Evolutionary conservation across 108 stramenopile species (phyloP), one percentile per base, ranked within the genome.

Genomic region (Nannochloropsis granulata): DNA sequence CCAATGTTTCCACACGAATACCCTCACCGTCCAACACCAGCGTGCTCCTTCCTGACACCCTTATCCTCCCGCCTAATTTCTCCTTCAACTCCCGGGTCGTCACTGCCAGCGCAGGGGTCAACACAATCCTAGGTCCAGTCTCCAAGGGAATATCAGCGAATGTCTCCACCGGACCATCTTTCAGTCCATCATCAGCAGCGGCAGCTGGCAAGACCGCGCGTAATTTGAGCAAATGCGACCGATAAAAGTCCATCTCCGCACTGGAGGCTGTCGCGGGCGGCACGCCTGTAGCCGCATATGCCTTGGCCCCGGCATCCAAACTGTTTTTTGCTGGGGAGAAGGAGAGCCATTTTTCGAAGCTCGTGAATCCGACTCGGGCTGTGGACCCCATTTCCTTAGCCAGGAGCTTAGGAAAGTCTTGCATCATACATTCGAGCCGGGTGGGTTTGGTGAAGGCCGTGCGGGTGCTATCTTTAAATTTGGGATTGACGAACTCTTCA

Each of bases 321-420:
- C 94, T 92, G 88, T 97, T 97, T 92, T 97, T 97, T 43, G 97
- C 97, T 5, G 97, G 97, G 44, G 94, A 95, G 85, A 97, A 97
- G 12, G 95, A 94, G 44, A 96, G 93, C 95, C 95, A 96, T 79
- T 96, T 92, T 88, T 96, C 90, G 45, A 91, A 84, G 0, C 82
- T 87, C 12, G 86, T 88, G 90, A 91, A 91, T 42, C 90, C 90
- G 24, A 90, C 83, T 0, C 13, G 0, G 19, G 83, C 90, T 13
- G 25, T 44, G 19, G n/a, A 24, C 23, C 45, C 71, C 24, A 86
- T 25, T 88, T 96, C 95, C 84, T 96, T 94, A 85, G 95, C 92
- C 81, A 92, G 78, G 12, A 92, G 83, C 85, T 91, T 87, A 24
- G 92, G 92, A 44, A 89, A 92, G 81, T 92, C 87, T 46, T 92